Evolutionary conservation across 139 green algal species (phyloP).

Genomic region (Nannochloris sp.): DNA sequence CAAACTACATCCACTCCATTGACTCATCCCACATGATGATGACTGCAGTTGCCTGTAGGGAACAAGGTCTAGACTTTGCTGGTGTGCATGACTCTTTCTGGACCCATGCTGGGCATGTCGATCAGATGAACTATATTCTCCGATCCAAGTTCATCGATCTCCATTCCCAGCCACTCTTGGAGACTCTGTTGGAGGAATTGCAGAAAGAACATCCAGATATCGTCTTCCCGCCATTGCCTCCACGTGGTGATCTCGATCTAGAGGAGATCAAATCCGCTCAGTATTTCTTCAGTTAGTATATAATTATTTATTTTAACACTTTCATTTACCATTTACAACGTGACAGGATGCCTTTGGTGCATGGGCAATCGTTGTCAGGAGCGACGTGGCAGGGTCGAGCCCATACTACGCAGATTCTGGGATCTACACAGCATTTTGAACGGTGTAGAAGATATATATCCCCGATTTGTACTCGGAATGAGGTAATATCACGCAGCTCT

Average conservation of each 20-base stretch:
- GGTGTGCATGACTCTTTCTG: conserved; percentile 98
- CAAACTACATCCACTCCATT: conserved; percentile 96
- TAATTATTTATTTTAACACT: not conserved
- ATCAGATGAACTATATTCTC: conserved; percentile 69
- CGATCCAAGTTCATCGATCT: conserved; percentile 81
- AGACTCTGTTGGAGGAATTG: conserved; percentile 58
- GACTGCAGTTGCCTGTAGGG: conserved; percentile 70
- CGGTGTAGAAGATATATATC: not conserved
- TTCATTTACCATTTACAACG: not conserved
- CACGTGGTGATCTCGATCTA: conserved; percentile 61
- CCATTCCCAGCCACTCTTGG: conserved; percentile 71
- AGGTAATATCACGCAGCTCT: too few relatives aligned
- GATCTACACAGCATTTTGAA: too few relatives aligned
- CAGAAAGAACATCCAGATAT: conserved; percentile 33
- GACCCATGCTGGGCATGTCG: conserved; percentile 82
- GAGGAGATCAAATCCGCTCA: conserved; percentile 41
- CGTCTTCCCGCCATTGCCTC: conserved; percentile 55
- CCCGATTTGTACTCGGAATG: not conserved
- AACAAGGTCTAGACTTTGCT: conserved; percentile 67
- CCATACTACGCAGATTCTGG: too few relatives aligned
- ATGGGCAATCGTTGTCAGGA: too few relatives aligned
- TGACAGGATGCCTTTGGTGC: too few relatives aligned
- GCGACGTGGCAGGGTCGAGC: too few relatives aligned
- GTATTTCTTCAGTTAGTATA: conserved; percentile 80
- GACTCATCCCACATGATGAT: conserved; percentile 98